Percentiles rank a stretch among this genome's conserved stretches.
Evolutionary conservation across 1,284 basidiomycete genomes (phyloP).

Genomic region (Apiotrichum porosum): DNA sequence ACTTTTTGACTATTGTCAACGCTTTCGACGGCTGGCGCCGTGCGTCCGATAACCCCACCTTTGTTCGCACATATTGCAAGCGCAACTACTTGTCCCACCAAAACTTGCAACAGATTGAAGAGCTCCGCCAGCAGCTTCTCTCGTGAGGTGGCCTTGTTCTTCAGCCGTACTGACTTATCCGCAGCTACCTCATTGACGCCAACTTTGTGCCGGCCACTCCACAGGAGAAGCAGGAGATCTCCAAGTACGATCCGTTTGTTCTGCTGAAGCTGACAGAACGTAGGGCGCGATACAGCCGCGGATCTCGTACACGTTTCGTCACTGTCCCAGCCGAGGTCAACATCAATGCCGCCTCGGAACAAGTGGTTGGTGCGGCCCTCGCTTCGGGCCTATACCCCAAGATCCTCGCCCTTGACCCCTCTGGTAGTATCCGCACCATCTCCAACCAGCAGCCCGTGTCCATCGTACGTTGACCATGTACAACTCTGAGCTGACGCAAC

Average conservation of each 20-base stretch:
- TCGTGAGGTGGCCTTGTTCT: slow-evolving; percentile 53
- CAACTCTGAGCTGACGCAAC: slow-evolving; percentile 74
- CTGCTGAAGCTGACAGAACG: background rate
- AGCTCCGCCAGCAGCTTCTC: slow-evolving; percentile 89
- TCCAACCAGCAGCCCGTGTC: slow-evolving; percentile 74
- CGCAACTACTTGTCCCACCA: slow-evolving; percentile 82
- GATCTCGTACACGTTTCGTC: slow-evolving; percentile 69
- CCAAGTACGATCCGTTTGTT: slow-evolving; percentile 52
- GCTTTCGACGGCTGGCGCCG: slow-evolving; percentile 84
- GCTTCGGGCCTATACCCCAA: slow-evolving; percentile 90
- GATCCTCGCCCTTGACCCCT: slow-evolving; percentile 65
- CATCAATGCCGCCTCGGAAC: slow-evolving; percentile 58
- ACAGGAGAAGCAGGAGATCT: slow-evolving; percentile 65
- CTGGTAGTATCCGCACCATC: slow-evolving; percentile 68
- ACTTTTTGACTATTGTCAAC: slow-evolving; percentile 90
- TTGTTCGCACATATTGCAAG: slow-evolving; percentile 72
- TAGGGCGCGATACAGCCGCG: slow-evolving; percentile 69
- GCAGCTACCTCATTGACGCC: slow-evolving; percentile 69
- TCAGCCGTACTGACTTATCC: background rate
- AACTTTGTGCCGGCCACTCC: slow-evolving; percentile 71
- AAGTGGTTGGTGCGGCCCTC: slow-evolving; percentile 75
- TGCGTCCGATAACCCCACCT: slow-evolving; percentile 61
- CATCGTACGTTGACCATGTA: slow-evolving; percentile 31
- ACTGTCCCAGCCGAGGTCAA: slow-evolving; percentile 68
- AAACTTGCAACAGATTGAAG: slow-evolving; percentile 94